Evolutionary conservation across 192 early-diverging fungal species (phyloP), one percentile per base, ranked within the genome.

Genomic region (Obelidium mucronatum): DNA sequence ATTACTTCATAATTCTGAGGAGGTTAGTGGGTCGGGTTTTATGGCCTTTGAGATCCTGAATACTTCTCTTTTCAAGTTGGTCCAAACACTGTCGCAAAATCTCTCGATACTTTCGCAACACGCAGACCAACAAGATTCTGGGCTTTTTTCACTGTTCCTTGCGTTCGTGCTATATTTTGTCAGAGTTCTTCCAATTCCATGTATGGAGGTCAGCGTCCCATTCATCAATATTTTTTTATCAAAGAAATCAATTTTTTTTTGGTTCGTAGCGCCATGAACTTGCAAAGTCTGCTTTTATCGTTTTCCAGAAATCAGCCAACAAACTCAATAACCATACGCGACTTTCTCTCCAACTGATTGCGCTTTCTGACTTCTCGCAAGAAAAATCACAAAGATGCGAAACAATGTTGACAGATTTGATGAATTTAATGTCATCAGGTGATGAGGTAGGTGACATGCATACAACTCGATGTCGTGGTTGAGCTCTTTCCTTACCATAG

Each of bases 161-260:
- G 58, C 53, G 30, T 72, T 42, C 39, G 54, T 58, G 19, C 19
- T 72, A 33, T 51, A 72, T n/a, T 72, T 72, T 58, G 13, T 42
- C 17, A 31, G 53, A 24, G 8, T 22, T 17, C 40, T 72, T 8
- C 28, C 33, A 11, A 36, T 26, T 8, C 5, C 5, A 22, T 59
- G 53, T 35, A 19, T 11, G 4, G 69, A 58, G 54, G 69, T 72
- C 15, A 19, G 40, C n/a, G n/a, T n/a, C n/a, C n/a, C n/a, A n/a
- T n/a, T n/a, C n/a, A n/a, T 13, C 63, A 36, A 33, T 19, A 60
- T 11, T 60, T 60, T 60, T 33, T 33, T 33, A 42, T 52, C 56
- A 26, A 59, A 13, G 56, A 6, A 24, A 13, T 8, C 6, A 30
- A 35, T 37, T 39, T 3, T 36, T 64, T 19, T 26, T 64, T 58